Conservation (phyloP, 164 flowering plant genomes). For the Magnolia changhungtana region DNA sequence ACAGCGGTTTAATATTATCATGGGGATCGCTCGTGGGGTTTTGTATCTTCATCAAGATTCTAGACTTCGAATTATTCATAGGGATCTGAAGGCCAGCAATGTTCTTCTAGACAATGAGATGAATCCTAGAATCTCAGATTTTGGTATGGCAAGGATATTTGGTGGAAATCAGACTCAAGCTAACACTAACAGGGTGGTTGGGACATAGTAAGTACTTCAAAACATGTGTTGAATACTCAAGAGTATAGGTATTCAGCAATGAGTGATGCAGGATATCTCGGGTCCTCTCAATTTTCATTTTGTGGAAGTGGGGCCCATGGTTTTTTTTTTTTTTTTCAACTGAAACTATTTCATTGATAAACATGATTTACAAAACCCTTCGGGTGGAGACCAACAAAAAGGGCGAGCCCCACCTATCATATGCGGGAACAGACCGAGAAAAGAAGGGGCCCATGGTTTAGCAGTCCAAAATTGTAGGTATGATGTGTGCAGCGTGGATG, state of each 20-base stretch:
- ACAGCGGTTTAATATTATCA: slow-evolving; percentile 25
- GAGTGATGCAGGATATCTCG: background rate
- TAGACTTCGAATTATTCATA: slow-evolving; percentile 44
- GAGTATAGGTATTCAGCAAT: background rate
- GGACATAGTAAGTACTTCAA: slow-evolving; percentile 30
- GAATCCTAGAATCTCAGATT: slow-evolving; percentile 46
- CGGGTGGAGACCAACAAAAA: no score
- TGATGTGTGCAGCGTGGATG: background rate
- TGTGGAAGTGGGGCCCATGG: background rate
- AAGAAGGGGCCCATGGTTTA: no score
- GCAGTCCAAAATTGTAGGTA: background rate
- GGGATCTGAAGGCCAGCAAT: no score
- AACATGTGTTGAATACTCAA: background rate
- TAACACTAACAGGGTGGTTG: slow-evolving; percentile 26
- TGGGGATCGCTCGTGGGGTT: slow-evolving; percentile 52
- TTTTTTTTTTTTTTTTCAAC: no score
- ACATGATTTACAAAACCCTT: no score
- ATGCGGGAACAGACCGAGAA: no score
- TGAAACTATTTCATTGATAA: no score
- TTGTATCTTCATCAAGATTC: slow-evolving; percentile 66
- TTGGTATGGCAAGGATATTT: slow-evolving; percentile 42
- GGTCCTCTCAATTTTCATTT: no score
- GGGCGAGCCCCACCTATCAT: no score
- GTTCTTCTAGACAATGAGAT: slow-evolving; percentile 43
- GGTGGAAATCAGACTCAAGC: slow-evolving; percentile 22